Percentiles rank a stretch among this genome's conserved stretches.
Evolutionary conservation across 2,329 filamentous ascomycete genomes (phyloP).

Genomic region (Phyllosticta citribraziliensis): DNA sequence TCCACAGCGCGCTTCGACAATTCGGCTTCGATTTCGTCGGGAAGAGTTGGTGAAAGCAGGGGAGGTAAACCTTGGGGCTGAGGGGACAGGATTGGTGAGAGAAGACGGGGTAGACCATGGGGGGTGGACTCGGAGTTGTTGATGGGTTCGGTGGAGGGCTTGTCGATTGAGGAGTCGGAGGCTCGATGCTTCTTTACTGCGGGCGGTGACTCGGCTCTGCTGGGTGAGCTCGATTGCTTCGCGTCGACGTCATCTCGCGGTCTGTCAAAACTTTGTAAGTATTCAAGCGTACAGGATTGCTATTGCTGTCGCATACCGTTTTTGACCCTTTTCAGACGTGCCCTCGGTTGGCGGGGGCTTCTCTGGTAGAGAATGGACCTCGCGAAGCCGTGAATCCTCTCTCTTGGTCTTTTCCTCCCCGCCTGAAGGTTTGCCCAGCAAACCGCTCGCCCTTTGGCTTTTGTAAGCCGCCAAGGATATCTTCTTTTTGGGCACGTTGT

Average conservation of each 20-base stretch:
- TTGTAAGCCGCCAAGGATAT: slow-evolving; percentile 54
- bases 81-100: slow-evolving; percentile 33
- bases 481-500: slow-evolving; percentile 46
- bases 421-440: slow-evolving; percentile 3
- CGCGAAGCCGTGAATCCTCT: neutral
- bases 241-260: slow-evolving; percentile 5
- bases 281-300: neutral
- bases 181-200: slow-evolving; percentile 29
- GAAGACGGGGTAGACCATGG: slow-evolving; percentile 28
- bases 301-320: neutral
- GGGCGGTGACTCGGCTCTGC: slow-evolving; percentile 13
- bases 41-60: slow-evolving; percentile 49
- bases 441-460: slow-evolving; percentile 38
- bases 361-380: neutral
- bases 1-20: slow-evolving; percentile 35
- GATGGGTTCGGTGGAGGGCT: slow-evolving; percentile 20
- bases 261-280: neutral
- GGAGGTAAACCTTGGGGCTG: slow-evolving; percentile 37
- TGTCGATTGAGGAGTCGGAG: slow-evolving; percentile 29
- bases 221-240: slow-evolving; percentile 5
- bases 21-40: slow-evolving; percentile 45
- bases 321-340: neutral
- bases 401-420: neutral
- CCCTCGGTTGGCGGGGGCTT: neutral
- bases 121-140: slow-evolving; percentile 23